Evolutionary conservation across 352 stramenopile genomes (phyloP).

Genomic region (Globisporangium cylindrosporum): DNA sequence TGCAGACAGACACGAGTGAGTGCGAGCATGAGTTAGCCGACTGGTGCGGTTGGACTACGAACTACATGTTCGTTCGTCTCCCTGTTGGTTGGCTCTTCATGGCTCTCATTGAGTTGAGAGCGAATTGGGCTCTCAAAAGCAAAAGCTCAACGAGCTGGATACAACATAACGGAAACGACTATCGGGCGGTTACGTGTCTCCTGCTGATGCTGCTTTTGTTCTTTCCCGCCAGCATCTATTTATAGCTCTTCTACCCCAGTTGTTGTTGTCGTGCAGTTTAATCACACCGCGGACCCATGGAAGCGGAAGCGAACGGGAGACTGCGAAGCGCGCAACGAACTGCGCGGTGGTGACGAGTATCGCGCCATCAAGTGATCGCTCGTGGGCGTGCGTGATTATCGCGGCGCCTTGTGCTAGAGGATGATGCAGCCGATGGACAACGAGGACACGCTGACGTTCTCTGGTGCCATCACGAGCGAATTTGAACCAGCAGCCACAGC

Average conservation of each 20-base stretch:
- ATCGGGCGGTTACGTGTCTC: neutral
- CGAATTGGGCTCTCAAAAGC: too few relatives aligned
- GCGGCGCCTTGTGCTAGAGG: neutral
- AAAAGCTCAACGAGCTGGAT: too few relatives aligned
- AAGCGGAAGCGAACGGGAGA: neutral
- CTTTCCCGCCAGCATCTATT: neutral
- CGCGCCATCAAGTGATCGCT: neutral
- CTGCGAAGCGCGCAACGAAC: neutral
- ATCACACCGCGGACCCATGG: neutral
- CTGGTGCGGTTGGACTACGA: too few relatives aligned
- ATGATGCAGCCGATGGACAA: constrained; percentile 17
- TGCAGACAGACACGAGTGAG: too few relatives aligned
- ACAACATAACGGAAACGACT: neutral
- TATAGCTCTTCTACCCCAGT: neutral
- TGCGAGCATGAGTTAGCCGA: too few relatives aligned
- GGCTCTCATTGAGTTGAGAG: too few relatives aligned
- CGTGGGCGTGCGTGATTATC: neutral
- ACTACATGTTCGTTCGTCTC: too few relatives aligned
- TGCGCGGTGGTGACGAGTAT: neutral
- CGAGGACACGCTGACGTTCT: neutral
- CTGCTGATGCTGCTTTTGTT: neutral
- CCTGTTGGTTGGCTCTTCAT: too few relatives aligned
- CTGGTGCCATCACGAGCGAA: neutral
- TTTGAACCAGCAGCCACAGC: neutral
- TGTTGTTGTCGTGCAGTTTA: neutral